Evolutionary conservation across 768 basidiomycete species (phyloP), one percentile per base, ranked within the genome.

Genomic region (Lenzites betulinus): DNA sequence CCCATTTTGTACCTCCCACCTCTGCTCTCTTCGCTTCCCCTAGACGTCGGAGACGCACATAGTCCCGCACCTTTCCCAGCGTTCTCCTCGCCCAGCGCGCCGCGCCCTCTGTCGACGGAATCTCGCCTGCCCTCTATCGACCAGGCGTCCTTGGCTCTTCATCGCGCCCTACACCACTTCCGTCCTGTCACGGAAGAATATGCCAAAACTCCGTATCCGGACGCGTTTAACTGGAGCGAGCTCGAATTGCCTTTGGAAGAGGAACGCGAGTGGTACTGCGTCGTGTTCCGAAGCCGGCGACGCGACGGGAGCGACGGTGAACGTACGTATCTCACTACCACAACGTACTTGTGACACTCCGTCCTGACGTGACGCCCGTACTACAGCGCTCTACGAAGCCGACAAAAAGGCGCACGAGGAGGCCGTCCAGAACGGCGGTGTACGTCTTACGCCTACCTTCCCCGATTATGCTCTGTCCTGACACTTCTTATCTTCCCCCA

Each of bases 321-420:
- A 61, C 77, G 92, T 92, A 71, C 64, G 80, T 74, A 47, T 54
- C 59, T 38, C 2, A 41, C 18, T 33, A 28, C 3, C 47, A 15
- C 23, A 9, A 18, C 41, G 16, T 28, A 11, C n/a, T n/a, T 20
- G 18, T 39, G 35, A 39, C 22, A 20, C 50, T 15, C 20, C 8
- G 16, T 33, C 44, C 38, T 28, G 28, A 39, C 26, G 12, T 52
- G 20, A 7, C 50, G 67, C 64, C 39, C 58, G 38, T 41, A 11
- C 18, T 59, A n/a, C 61, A 91, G 90, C 84, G 0, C 81, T 98
- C 6, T 95, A 97, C 74, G 86, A 88, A 56, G 94, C 93, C 5
- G 96, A 98, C 72, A 82, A 82, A 67, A 75, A 79, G 42, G 95
- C 96, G 1, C 95, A 98, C 67, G 92, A 95, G 74, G 96, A 98